Conservation (phyloP, 768 basidiomycete species). For the Amanita rubescens region DNA sequence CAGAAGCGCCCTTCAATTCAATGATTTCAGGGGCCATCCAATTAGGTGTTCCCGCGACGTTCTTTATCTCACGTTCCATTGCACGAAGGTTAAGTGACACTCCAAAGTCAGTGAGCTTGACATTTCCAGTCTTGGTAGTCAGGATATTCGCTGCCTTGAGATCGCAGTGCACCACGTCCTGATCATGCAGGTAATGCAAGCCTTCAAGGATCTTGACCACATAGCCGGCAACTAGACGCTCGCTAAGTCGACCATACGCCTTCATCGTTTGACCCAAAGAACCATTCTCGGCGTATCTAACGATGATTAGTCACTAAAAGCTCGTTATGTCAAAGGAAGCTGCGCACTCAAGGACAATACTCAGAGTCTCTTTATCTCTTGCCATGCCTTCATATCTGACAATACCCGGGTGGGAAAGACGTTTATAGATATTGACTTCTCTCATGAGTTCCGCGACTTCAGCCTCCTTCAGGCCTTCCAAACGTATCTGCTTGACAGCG, state of each 20-base stretch:
- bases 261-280: constrained; percentile 90
- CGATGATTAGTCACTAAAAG: constrained; percentile 1
- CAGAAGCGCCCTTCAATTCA: constrained; percentile 87
- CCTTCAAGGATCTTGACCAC: constrained; percentile 97
- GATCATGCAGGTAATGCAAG: constrained; percentile 83
- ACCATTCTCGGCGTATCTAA: constrained; percentile 92
- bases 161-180: constrained; percentile 94
- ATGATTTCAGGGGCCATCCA: constrained; percentile 99
- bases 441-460: constrained; percentile 89
- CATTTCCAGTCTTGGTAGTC: constrained; percentile 96
- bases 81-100: constrained; percentile 94
- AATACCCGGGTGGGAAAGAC: constrained; percentile 88
- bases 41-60: constrained; percentile 91
- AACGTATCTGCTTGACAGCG: constrained; percentile 94
- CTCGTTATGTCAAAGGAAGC: constrained; percentile 9
- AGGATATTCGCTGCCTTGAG: constrained; percentile 98
- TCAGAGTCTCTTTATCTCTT: constrained; percentile 80
- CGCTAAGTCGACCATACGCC: constrained; percentile 90
- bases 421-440: constrained; percentile 90
- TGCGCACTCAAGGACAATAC: constrained; percentile 90
- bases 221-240: constrained; percentile 85
- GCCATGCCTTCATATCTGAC: constrained; percentile 98
- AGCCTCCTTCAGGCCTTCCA: constrained; percentile 85
- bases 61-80: constrained; percentile 78
- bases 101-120: constrained; percentile 96